Base-by-base conservation (phyloP, 441 rosid genomes). In the Croton laevigatus region DNA sequence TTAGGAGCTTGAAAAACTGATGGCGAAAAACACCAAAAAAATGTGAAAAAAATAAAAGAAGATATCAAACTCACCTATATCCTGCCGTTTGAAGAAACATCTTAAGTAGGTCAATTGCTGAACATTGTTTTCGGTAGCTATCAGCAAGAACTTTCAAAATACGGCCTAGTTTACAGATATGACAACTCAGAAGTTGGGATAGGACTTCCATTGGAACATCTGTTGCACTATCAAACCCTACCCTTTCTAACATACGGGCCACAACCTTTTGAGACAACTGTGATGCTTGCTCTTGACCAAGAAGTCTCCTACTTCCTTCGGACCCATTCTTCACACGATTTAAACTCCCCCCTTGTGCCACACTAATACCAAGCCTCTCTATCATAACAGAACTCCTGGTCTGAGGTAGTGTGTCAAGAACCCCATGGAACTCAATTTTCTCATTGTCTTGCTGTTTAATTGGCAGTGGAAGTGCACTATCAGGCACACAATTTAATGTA, bases 31-130 rank as follows among this genome's bases (percentile, higher is more conserved):
- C 59, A 61, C 1, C 3, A 45, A 13, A 48, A 3, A 34, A 44
- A 59, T 19, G 34, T 16, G 36, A 13, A 3, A 27, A n/a, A n/a
- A n/a, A n/a, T n/a, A n/a, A n/a, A n/a, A n/a, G n/a, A 46, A 38
- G 53, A 60, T 44, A 61, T 52, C 46, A 71, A 65, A 65, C 81
- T 78, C 74, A 91, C 98, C 93, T 80, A 74, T 82, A 71, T 63
- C 94, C 95, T 5, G 82, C 72, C 27, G 82, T 80, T 69, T 90
- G 89, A 74, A 94, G 93, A 78, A 94, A 94, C 98, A 94, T 94
- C 78, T 83, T 90, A 62, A 94, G 79, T 72, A 94, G 82, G 80
- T 90, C 97, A 65, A 81, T 51, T 17, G 93, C 95, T 14, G 98
- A 88, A 81, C 89, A 91, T 73, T 91, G 94, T 77, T 82, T 86